Evolutionary conservation across 331 rosid species (phyloP), one percentile per base, ranked within the genome.

Genomic region (Pyrus hybrid): DNA sequence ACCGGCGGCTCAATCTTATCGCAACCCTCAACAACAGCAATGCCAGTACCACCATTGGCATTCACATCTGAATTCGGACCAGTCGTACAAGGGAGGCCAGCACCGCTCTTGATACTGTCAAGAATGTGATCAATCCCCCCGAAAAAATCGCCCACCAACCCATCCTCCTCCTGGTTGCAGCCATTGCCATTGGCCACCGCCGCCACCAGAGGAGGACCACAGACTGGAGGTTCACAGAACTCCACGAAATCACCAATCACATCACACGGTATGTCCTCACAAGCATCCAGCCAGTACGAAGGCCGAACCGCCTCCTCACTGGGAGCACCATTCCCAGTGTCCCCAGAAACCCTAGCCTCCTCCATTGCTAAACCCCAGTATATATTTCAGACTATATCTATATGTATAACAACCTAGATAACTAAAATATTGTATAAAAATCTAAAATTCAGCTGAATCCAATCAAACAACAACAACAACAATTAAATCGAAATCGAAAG

Each of bases 241-340:
- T 90, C 96, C 5, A 82, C 86, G 12, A 77, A 75, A 25, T 82
- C 88, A 17, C 79, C 80, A 56, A 87, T 87, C 62, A 91, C 80
- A 77, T 93, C 98, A 49, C 97, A 93, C 10, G 98, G 64, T 18
- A 93, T 87, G 74, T 92, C 96, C 76, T 94, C 99, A 45, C 90
- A 90, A 7, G 99, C 99, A 76, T 94, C 99, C 3, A 94, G 81
- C 99, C 99, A 94, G 84, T 92, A 94, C 28, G 97, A 91, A 4
- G 96, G 74, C 63, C 79, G 65, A 68, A n/a, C 63, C 3, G 58
- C 18, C 57, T 57, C 72, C 56, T 41, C 47, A 11, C 4, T 41
- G 47, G 47, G 47, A 41, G 80, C 81, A 37, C 26, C 26, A 63
- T 63, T 63, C 9, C 68, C 67, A 26, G 60, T 23, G 33, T 53